phyloP scores from a whole-genome alignment of 306 rosid genomes.

The Begonia masoniana region DNA sequence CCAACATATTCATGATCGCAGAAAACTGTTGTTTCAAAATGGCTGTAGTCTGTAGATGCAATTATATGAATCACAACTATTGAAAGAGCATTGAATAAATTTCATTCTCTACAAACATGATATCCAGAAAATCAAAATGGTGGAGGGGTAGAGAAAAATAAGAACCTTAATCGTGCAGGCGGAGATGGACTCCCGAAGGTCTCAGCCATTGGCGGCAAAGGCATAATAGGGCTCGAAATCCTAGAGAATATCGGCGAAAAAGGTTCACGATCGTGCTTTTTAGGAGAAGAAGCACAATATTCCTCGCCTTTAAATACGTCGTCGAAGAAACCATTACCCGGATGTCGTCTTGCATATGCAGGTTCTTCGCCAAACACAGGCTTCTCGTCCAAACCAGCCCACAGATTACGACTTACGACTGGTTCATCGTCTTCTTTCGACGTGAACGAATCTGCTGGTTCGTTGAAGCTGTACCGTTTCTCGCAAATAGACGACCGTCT shows the following conservation, averaged over 20 bases:
- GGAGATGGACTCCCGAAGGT: conserved; percentile 21
- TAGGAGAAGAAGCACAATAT: conserved; percentile 37
- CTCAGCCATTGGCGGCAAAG: conserved; percentile 29
- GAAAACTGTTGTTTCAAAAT: no score
- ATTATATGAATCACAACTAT: no score
- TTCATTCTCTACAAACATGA: no score
- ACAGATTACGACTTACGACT: conserved; percentile 6
- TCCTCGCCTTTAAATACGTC: conserved; percentile 78
- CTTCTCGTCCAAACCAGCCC: conserved; percentile 38
- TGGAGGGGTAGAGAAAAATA: no score
- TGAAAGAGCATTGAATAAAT: no score
- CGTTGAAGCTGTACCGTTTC: conserved; percentile 16
- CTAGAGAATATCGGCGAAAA: conserved; percentile 17
- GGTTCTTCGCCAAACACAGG: conserved; percentile 71
- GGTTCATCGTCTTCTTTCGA: conserved; percentile 13
- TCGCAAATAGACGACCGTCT: conserved; percentile 43
- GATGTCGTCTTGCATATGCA: conserved; percentile 25
- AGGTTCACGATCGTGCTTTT: conserved; percentile 22
- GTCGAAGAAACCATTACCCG: conserved; percentile 46
- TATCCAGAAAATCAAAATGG: no score
- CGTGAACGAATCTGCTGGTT: neutral
- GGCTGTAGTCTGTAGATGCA: no score
- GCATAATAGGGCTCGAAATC: conserved; percentile 31
- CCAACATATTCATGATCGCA: no score
- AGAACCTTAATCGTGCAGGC: conserved; percentile 46